Evolutionary conservation across 2,329 filamentous ascomycete genomes (phyloP).

Genomic region (Colletotrichum sansevieriae): DNA sequence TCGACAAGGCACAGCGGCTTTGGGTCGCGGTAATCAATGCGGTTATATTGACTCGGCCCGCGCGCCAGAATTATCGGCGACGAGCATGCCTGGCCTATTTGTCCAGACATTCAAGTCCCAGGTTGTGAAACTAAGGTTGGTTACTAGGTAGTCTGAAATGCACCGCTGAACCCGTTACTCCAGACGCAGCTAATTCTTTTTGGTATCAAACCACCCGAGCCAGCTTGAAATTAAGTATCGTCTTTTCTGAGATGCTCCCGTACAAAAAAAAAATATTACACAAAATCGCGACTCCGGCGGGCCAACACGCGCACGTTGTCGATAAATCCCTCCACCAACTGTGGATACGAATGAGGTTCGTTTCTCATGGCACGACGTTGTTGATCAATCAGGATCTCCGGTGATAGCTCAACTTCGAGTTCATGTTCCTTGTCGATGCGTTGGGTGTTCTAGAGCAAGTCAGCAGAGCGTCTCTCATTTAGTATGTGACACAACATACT

Average conservation of each 20-base stretch:
- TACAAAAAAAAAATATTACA: conserved; percentile 26
- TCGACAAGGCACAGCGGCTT: too few relatives aligned
- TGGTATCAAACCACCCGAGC: conserved; percentile 40
- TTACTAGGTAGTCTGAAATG: conserved; percentile 16
- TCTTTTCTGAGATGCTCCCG: conserved; percentile 7
- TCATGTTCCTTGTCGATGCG: conserved; percentile 78
- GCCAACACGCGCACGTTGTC: conserved; percentile 78
- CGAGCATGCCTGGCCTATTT: neutral
- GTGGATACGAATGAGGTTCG: conserved; percentile 71
- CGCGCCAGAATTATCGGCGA: conserved; percentile 10
- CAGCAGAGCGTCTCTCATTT: conserved; percentile 23
- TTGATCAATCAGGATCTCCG: conserved; percentile 74
- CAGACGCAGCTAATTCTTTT: conserved; percentile 27
- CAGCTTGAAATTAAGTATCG: conserved; percentile 16
- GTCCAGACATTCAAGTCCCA: conserved; percentile 6
- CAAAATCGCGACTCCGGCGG: conserved; percentile 55
- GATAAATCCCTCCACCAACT: conserved; percentile 79
- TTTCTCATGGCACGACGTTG: conserved; percentile 67
- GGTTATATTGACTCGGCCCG: conserved; percentile 23
- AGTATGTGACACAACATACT: conserved; percentile 48
- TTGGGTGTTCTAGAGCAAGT: conserved; percentile 52
- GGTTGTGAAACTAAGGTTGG: conserved; percentile 12
- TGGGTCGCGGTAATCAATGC: neutral
- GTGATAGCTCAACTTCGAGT: conserved; percentile 82
- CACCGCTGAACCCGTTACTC: conserved; percentile 32